Conservation (phyloP, 139 green algal genomes). For the Ettlia oleoabundans region DNA sequence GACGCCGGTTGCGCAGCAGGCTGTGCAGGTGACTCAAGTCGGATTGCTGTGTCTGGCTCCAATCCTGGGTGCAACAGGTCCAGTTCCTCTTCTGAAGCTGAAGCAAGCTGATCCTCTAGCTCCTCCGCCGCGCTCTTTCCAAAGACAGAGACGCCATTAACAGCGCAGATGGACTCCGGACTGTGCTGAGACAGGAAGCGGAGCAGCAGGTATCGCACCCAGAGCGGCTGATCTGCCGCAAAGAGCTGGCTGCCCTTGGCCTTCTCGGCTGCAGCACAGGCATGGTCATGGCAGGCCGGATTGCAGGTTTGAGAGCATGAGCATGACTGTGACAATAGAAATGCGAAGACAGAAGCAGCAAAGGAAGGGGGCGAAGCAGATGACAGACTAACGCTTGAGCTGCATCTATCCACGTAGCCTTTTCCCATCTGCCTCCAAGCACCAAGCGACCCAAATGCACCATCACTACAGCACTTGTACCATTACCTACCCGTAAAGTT, state of each 20-base stretch:
- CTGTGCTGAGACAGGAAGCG: conserved; percentile 80
- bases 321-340: no score
- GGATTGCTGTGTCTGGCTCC: neutral
- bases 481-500: conserved; percentile 58
- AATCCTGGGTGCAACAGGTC: neutral
- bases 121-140: conserved; percentile 82
- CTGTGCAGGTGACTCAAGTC: neutral
- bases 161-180: conserved; percentile 82
- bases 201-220: conserved; percentile 79
- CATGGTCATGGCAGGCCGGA: no score
- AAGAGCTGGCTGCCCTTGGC: conserved; percentile 79
- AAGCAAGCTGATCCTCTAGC: conserved; percentile 74
- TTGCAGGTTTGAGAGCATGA: no score
- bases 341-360: no score
- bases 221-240: conserved; percentile 38
- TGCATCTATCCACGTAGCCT: neutral
- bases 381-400: no score
- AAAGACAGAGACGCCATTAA: conserved; percentile 82
- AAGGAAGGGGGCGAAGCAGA: no score
- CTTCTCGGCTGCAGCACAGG: conserved; percentile 53
- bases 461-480: neutral
- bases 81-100: conserved; percentile 25
- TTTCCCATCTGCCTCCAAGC: neutral
- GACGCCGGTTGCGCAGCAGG: neutral
- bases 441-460: neutral